Base-by-base conservation (phyloP, 2,329 filamentous ascomycete genomes). In the Claviceps africana region DNA sequence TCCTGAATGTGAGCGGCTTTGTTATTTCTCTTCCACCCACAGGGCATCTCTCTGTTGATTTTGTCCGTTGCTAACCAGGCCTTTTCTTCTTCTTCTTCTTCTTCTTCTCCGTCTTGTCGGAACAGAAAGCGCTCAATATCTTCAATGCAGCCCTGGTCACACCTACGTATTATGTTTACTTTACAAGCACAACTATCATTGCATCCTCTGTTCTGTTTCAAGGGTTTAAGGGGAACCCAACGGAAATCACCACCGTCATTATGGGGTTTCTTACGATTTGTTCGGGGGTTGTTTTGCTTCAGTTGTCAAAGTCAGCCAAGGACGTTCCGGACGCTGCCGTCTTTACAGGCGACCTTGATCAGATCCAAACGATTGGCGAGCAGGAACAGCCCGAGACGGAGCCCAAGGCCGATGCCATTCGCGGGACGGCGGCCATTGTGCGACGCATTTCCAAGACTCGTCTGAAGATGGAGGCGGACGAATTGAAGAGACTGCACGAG, bases 101-200 rank as follows among this genome's bases (percentile, higher is more conserved):
- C 17, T 33, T n/a, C n/a, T 44, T 11, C 21, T 39, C n/a, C n/a
- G 5, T n/a, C 2, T 13, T 21, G 8, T 13, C n/a, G n/a, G 2
- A 42, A 47, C 39, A 97, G 90, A 98, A 98, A 96, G 93, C 93
- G 6, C 77, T 97, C 53, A 97, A 98, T 64, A 70, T 98, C 48
- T 97, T 91, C 75, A 97, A 98, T 62, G 93, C 93, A 39, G 91
- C 93, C 8, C 78, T 98, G 58, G 93, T 98, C 54, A 98, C 93
- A 0, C 93, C 93, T 0, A 98, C 93, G 2, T 98, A 98, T 71
- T 98, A 98, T 67, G 93, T 98, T 58, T 91, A 94, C 72, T 98
- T 98, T 66, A 98, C 93, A 40, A 95, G 85, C 60, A 86, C 89
- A 5, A 97, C 93, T 21, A 96, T 98, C 58, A 80, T 97, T 59